These are phyloP conservation scores for Metschnikowia cubensis DNA, from an alignment of 805 yeast species.

Conservation along the genomic window DNA sequence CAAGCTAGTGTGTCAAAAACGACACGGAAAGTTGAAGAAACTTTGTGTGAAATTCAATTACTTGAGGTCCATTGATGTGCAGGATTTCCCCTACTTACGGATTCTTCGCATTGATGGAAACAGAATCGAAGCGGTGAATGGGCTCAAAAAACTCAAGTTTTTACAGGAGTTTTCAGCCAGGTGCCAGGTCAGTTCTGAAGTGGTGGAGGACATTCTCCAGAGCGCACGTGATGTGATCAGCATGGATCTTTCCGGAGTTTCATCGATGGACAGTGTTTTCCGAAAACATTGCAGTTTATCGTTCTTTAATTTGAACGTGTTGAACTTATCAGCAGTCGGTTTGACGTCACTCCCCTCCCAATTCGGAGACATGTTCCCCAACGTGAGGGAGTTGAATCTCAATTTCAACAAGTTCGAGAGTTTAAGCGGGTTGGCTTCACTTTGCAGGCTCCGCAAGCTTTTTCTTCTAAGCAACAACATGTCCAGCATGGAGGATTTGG, in stretches of 20 bases:
- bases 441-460: slow-evolving; percentile 36
- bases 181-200: slow-evolving; percentile 23
- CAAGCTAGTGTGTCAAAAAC: slow-evolving; percentile 18
- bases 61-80: slow-evolving; percentile 29
- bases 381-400: slow-evolving; percentile 44
- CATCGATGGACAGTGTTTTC: slow-evolving; percentile 4
- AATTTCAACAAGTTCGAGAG: slow-evolving; percentile 45
- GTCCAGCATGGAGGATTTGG: slow-evolving; percentile 27
- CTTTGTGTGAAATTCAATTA: slow-evolving; percentile 36
- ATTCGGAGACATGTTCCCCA: slow-evolving; percentile 41
- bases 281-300: not conserved
- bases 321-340: slow-evolving; percentile 47
- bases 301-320: slow-evolving; percentile 34
- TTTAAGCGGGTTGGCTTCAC: slow-evolving; percentile 28
- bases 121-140: slow-evolving; percentile 20
- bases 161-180: slow-evolving; percentile 44
- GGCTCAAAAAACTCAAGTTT: slow-evolving; percentile 26
- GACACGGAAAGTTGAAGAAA: slow-evolving; percentile 33
- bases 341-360: slow-evolving; percentile 35
- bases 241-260: slow-evolving; percentile 42
- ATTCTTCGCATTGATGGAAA: slow-evolving; percentile 47
- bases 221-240: slow-evolving; percentile 25
- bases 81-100: slow-evolving; percentile 35
- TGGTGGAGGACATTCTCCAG: slow-evolving; percentile 19
- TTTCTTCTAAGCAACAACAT: slow-evolving; percentile 46